Evolutionary conservation across 352 stramenopile species (phyloP).

Genomic region (Phytophthora melonis): DNA sequence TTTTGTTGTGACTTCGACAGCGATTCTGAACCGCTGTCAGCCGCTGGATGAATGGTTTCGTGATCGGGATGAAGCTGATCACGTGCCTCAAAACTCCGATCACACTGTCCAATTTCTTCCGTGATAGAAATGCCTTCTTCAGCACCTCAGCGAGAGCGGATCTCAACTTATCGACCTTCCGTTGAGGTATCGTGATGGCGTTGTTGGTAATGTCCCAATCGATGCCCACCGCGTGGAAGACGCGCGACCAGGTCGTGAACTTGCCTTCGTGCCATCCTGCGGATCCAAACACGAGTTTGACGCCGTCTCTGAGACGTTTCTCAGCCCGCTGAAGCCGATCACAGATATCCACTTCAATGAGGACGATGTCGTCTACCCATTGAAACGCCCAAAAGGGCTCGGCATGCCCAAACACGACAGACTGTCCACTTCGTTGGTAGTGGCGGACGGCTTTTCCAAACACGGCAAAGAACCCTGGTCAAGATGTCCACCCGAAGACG

Average conservation of each 20-base stretch:
- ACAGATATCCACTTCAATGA: not conserved
- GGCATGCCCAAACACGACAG: too few relatives aligned
- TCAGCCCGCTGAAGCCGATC: not conserved
- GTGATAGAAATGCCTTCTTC: not conserved
- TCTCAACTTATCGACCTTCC: not conserved
- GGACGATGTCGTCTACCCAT: not conserved
- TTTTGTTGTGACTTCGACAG: not conserved
- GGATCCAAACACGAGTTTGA: not conserved
- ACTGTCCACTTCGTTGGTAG: not conserved
- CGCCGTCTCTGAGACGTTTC: not conserved
- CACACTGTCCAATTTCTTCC: not conserved
- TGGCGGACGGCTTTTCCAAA: not conserved
- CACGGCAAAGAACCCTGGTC: not conserved
- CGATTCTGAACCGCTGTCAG: not conserved
- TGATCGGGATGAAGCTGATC: not conserved
- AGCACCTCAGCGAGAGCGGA: not conserved
- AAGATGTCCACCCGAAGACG: not conserved
- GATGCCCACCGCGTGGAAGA: not conserved
- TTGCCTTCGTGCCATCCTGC: not conserved
- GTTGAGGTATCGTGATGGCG: not conserved
- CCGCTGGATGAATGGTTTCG: not conserved
- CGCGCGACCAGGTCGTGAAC: not conserved
- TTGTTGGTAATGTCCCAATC: not conserved
- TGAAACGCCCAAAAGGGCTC: not conserved
- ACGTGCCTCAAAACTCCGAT: not conserved